Conservation (phyloP, 1,284 basidiomycete genomes). For the Irpex sp. region DNA sequence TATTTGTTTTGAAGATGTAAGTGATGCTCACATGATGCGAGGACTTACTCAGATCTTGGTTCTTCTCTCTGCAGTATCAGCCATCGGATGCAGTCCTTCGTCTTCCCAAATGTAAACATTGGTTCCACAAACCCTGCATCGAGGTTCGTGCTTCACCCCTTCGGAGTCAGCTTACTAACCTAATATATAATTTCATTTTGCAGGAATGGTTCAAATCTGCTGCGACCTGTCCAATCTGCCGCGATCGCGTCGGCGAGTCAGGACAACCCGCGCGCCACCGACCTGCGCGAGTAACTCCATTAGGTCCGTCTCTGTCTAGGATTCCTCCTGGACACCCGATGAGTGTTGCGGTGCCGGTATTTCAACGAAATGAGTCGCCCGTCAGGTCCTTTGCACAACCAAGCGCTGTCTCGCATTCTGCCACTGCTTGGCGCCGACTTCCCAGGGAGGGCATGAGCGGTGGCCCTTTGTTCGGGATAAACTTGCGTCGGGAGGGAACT, state of each 20-base stretch:
- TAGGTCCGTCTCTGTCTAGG: not conserved
- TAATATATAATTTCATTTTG: not conserved
- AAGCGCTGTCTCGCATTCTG: not conserved
- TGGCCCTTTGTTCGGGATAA: not conserved
- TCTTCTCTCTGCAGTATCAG: slow-evolving; percentile 45
- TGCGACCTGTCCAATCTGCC: slow-evolving; percentile 27
- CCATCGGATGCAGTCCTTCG: slow-evolving; percentile 55
- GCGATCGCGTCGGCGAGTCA: slow-evolving; percentile 14
- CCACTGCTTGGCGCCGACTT: not conserved
- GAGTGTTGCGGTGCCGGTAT: not conserved
- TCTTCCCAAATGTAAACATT: slow-evolving; percentile 66
- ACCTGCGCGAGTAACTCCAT: not conserved
- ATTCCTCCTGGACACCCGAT: not conserved
- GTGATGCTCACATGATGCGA: slow-evolving; percentile 25
- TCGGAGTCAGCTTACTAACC: not conserved
- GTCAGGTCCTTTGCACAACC: not conserved
- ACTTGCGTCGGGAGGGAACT: not conserved
- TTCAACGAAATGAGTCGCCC: not conserved
- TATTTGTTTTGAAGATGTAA: slow-evolving; percentile 76
- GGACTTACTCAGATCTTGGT: no score
- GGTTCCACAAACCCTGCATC: slow-evolving; percentile 72
- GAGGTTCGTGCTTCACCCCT: slow-evolving; percentile 40
- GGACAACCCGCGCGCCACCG: not conserved
- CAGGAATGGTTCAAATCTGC: slow-evolving; percentile 28
- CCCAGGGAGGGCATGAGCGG: not conserved